These are phyloP conservation scores for Hordeum marinum DNA, from an alignment of 176 grass and related monocot genomes.

Conservation along the genomic window DNA sequence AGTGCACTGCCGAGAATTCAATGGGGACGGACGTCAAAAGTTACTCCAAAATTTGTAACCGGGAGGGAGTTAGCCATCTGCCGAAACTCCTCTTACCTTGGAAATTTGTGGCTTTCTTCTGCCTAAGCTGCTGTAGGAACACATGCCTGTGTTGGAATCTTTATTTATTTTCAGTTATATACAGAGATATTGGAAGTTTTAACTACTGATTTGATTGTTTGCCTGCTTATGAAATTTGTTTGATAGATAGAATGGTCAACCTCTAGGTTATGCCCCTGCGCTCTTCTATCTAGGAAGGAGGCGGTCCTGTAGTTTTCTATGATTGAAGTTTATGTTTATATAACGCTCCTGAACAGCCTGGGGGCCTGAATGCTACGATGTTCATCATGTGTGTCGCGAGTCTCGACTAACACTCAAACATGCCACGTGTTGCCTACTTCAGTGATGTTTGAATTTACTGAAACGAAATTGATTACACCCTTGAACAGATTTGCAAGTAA, in stretches of 20 bases:
- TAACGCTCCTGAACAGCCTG: too few relatives aligned
- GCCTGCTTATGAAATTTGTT: not conserved
- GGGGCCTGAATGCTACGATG: too few relatives aligned
- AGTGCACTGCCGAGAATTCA: not conserved
- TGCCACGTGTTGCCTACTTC: too few relatives aligned
- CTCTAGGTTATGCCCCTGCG: not conserved
- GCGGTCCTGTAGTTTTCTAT: not conserved
- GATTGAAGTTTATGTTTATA: too few relatives aligned
- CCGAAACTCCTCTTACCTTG: not conserved
- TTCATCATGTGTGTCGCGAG: not conserved
- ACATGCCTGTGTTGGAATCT: not conserved
- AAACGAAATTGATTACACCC: not conserved
- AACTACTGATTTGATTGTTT: not conserved
- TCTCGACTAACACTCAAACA: not conserved
- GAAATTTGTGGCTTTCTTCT: not conserved
- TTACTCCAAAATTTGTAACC: not conserved
- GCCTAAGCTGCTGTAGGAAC: not conserved
- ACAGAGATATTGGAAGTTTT: not conserved
- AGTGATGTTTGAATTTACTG: not conserved
- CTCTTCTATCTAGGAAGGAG: not conserved
- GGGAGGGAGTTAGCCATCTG: not conserved
- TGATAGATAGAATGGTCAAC: too few relatives aligned
- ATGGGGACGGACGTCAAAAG: not conserved
- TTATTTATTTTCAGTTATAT: not conserved
- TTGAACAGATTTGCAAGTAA: not conserved